Conservation (phyloP, 192 early-diverging fungal genomes). For the Entomortierella beljakovae region DNA sequence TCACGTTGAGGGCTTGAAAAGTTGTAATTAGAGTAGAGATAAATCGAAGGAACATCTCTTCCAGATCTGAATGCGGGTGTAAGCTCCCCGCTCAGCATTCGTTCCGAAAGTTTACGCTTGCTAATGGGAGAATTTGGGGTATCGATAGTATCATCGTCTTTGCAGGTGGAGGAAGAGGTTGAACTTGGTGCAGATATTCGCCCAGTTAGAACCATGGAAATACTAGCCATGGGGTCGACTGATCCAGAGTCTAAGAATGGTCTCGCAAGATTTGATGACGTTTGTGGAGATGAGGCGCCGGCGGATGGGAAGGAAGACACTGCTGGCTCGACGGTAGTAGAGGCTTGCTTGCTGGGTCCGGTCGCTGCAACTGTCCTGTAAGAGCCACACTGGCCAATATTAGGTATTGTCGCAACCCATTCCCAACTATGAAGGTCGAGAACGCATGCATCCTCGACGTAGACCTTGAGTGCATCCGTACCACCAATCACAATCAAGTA, state of each 20-base stretch:
- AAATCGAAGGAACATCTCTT: constrained; percentile 31
- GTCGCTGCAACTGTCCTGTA: constrained; percentile 48
- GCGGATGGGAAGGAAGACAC: constrained; percentile 40
- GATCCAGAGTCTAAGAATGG: constrained; percentile 27
- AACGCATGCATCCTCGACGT: constrained; percentile 50
- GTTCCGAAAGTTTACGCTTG: constrained; percentile 21
- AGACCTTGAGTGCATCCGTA: constrained; percentile 34
- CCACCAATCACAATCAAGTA: constrained; percentile 48
- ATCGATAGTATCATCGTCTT: constrained; percentile 5
- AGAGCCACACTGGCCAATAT: constrained; percentile 48
- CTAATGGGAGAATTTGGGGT: neutral
- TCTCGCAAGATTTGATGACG: constrained; percentile 39
- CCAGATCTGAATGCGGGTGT: constrained; percentile 47
- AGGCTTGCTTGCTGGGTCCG: constrained; percentile 27
- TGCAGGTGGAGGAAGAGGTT: constrained; percentile 23
- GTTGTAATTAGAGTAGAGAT: constrained; percentile 54
- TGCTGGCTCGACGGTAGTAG: constrained; percentile 4
- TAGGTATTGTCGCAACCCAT: constrained; percentile 43
- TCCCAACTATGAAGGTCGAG: constrained; percentile 47
- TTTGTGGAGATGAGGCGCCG: constrained; percentile 26
- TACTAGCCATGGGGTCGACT: constrained; percentile 45
- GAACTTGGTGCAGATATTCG: constrained; percentile 48
- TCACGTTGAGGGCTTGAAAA: constrained; percentile 43
- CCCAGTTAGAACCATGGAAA: constrained; percentile 42
- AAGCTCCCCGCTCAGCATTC: constrained; percentile 33